phyloP scores from a whole-genome alignment of 2,329 filamentous ascomycete species.

The Sporothrix pseudoabietina region DNA sequence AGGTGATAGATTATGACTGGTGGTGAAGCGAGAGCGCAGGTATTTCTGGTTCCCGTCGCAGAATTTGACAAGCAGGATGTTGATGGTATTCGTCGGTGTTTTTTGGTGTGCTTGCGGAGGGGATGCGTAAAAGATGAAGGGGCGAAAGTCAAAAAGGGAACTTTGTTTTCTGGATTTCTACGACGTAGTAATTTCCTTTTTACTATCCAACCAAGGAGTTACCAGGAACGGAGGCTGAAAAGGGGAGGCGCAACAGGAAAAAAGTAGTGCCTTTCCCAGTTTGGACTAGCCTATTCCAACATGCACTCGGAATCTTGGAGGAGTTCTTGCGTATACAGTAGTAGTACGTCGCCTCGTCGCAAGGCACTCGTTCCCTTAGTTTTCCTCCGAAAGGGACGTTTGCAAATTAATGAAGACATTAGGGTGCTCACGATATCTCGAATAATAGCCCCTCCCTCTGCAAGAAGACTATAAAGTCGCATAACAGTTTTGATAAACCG shows the following conservation, averaged over 20 bases:
- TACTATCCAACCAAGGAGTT: neutral
- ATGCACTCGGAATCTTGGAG: neutral
- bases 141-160: neutral
- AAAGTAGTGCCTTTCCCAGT: slow-evolving; percentile 12
- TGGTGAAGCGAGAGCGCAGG: neutral
- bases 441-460: too few relatives aligned
- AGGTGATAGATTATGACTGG: neutral
- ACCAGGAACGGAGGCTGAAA: slow-evolving; percentile 1
- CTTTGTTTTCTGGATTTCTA: neutral
- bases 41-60: neutral
- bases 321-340: neutral
- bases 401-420: too few relatives aligned
- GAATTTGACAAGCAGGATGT: neutral
- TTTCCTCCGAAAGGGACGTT: too few relatives aligned
- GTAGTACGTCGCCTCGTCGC: neutral
- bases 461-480: too few relatives aligned
- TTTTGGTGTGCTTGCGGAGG: neutral
- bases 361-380: too few relatives aligned
- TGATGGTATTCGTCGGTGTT: neutral
- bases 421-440: too few relatives aligned
- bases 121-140: neutral
- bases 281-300: slow-evolving; percentile 10
- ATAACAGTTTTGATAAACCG: too few relatives aligned
- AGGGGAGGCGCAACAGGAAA: slow-evolving; percentile 27
- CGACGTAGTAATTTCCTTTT: slow-evolving; percentile 24